These are phyloP conservation scores for Pseudogymnoascus sp. DNA, from an alignment of 2,329 filamentous ascomycete genomes.

Conservation along the genomic window DNA sequence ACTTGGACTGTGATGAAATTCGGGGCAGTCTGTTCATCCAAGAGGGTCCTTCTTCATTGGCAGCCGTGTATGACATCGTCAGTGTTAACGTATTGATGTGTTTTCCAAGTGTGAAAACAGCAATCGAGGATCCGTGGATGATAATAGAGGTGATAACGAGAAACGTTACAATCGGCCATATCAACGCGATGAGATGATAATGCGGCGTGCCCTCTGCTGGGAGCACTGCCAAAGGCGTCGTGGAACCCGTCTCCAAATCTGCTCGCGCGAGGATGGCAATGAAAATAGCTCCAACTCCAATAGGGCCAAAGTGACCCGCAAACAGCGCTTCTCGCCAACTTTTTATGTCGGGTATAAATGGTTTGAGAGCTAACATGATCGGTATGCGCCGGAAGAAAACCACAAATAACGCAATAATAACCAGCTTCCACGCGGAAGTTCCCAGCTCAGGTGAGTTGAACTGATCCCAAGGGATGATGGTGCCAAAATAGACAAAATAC, in stretches of 20 bases:
- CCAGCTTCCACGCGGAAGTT: constrained; percentile 77
- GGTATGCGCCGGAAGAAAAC: constrained; percentile 94
- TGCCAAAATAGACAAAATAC: constrained; percentile 96
- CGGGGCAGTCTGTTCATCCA: constrained; percentile 93
- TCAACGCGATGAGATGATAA: constrained; percentile 70
- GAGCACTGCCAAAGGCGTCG: constrained; percentile 64
- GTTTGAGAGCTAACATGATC: constrained; percentile 86
- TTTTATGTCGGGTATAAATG: constrained; percentile 91
- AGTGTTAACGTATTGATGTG: constrained; percentile 94
- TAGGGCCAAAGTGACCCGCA: constrained; percentile 94
- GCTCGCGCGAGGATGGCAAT: constrained; percentile 86
- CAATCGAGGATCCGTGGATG: constrained; percentile 95
- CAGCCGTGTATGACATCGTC: constrained; percentile 92
- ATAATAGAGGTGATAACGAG: constrained; percentile 90
- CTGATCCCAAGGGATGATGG: constrained; percentile 92
- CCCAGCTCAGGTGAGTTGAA: constrained; percentile 74
- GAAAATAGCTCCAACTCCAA: constrained; percentile 94
- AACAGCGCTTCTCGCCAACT: constrained; percentile 97
- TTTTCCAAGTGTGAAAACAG: constrained; percentile 95
- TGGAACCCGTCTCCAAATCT: constrained; percentile 70
- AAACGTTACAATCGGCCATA: constrained; percentile 95
- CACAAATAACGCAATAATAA: constrained; percentile 90
- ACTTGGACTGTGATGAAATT: constrained; percentile 62
- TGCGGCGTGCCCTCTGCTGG: constrained; percentile 48
- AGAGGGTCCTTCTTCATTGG: constrained; percentile 76